Base-by-base conservation (phyloP, 371 early-diverging fungal species). In the Umbelopsis sp. region DNA sequence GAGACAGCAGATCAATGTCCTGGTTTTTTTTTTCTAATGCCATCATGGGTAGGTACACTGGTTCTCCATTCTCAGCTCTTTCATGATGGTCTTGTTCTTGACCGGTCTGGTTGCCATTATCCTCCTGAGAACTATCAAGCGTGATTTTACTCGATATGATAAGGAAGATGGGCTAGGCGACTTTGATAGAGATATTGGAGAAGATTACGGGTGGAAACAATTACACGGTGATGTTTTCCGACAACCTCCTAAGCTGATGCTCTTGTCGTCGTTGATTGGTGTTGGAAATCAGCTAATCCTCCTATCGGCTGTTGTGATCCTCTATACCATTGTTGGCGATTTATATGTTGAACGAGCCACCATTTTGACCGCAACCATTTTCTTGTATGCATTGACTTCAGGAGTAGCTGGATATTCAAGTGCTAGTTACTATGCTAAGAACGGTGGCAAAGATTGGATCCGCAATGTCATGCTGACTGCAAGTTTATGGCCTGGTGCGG, bases 151-250 rank as follows among this genome's bases (percentile, higher is more conserved):
- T 0, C 82, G 94, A 52, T 95, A 95, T 69, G 92, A 94, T 63
- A 84, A 89, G 29, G 91, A 93, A 70, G 89, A 90, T 45, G 88
- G 87, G 1, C 74, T 92, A 10, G 80, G 88, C 38, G 94, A 94
- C 48, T 83, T 92, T 77, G 94, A 93, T 69, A 85, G 89, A 22
- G 93, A 94, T 73, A 77, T 94, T 20, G 93, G 91, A 6, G 94
- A 94, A 68, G 95, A 95, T 62, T 94, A 91, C 80, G 96, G 96
- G 4, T 95, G 96, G 96, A 94, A 94, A 73, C 92, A 91, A 70
- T 89, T 95, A 1, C 94, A 95, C 65, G 94, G 92, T 7, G 96
- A 95, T 75, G 93, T 94, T 0, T 94, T 95, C 77, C 85, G 96
- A 44, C 83, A 92, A 16, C 94, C 96, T 32, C 78, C 87, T 41